These are phyloP conservation scores for Fusarium liriodendri DNA, from an alignment of 2,329 filamentous ascomycete genomes.

Conservation along the genomic window DNA sequence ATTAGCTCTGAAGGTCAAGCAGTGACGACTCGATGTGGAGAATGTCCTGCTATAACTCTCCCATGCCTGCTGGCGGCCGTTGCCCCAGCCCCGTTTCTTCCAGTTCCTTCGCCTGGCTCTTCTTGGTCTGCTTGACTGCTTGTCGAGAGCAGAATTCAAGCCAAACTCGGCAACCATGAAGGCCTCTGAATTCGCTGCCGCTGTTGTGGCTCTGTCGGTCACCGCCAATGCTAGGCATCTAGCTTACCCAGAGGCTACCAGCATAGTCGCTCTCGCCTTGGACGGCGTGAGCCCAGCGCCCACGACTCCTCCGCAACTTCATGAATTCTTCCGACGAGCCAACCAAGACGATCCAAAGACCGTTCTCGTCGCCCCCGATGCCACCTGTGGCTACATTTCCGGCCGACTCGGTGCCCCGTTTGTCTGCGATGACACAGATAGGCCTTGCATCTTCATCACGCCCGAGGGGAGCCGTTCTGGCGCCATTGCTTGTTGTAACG, in stretches of 20 bases:
- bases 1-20: background rate
- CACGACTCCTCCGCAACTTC: slow-evolving; percentile 52
- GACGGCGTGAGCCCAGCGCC: slow-evolving; percentile 54
- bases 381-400: slow-evolving; percentile 62
- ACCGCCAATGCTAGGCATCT: slow-evolving; percentile 47
- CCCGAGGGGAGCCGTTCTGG: slow-evolving; percentile 46
- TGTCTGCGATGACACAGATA: slow-evolving; percentile 49
- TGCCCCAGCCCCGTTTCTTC: background rate
- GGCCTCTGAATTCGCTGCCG: slow-evolving; percentile 24
- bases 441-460: slow-evolving; percentile 56
- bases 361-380: slow-evolving; percentile 60
- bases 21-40: background rate
- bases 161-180: slow-evolving; percentile 35
- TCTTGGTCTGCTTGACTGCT: background rate
- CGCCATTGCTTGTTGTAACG: slow-evolving; percentile 56
- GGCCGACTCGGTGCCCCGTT: slow-evolving; percentile 54
- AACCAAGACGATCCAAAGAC: slow-evolving; percentile 45
- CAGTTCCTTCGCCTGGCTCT: background rate
- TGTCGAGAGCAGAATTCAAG: background rate
- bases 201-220: slow-evolving; percentile 44
- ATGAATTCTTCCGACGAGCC: slow-evolving; percentile 47
- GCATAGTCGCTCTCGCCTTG: slow-evolving; percentile 45
- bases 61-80: background rate
- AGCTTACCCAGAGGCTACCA: slow-evolving; percentile 49
- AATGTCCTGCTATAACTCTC: background rate